Conservation (phyloP, 345 rosid species). For the Acer yangbiense region DNA sequence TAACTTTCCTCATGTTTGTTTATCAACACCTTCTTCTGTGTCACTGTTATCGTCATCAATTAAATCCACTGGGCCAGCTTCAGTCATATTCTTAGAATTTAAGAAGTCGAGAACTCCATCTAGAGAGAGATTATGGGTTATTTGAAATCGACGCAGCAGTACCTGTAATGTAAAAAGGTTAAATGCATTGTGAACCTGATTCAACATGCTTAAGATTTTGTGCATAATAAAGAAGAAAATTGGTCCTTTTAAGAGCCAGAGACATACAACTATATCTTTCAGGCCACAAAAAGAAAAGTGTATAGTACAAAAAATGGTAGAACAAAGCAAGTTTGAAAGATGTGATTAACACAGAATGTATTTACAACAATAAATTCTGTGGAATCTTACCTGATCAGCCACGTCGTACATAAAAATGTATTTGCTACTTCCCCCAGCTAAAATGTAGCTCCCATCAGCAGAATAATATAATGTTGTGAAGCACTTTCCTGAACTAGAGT, state of each 20-base stretch:
- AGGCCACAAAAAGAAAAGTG: neutral
- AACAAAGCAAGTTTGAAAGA: neutral
- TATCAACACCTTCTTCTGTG: conserved; percentile 80
- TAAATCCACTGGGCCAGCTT: conserved; percentile 91
- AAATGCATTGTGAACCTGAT: neutral
- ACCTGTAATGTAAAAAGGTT: conserved; percentile 46
- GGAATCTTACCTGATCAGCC: conserved; percentile 78
- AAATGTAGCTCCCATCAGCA: conserved; percentile 92
- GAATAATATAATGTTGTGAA: conserved; percentile 88
- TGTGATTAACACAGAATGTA: neutral
- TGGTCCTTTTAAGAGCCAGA: neutral
- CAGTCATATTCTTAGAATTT: conserved; percentile 94
- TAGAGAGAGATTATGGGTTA: conserved; percentile 78
- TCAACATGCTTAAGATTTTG: neutral
- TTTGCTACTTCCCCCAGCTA: conserved; percentile 96
- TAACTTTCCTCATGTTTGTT: conserved; percentile 69
- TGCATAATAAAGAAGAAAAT: neutral
- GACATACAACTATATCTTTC: neutral
- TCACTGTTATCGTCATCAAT: conserved; percentile 85
- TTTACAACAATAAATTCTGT: neutral
- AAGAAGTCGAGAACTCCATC: conserved; percentile 97
- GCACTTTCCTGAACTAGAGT: conserved; percentile 93
- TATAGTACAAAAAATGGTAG: neutral
- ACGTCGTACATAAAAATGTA: conserved; percentile 96
- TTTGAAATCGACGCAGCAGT: conserved; percentile 78